Evolutionary conservation across 768 basidiomycete genomes (phyloP).

Genomic region (Tylopilus sp.): DNA sequence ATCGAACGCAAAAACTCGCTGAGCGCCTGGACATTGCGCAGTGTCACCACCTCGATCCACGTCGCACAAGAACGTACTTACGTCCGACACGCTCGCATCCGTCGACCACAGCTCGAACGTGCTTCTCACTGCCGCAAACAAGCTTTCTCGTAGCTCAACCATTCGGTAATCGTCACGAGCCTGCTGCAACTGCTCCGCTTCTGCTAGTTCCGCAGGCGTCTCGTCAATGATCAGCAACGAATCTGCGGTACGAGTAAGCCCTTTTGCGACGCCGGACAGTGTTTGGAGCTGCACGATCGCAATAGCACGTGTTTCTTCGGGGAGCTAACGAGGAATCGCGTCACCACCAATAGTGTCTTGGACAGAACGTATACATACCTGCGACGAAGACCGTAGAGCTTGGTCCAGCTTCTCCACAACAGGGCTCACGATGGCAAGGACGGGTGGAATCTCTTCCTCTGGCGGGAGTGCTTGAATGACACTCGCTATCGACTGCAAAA

Average conservation of each 20-base stretch:
- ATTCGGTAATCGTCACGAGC: conserved; percentile 65
- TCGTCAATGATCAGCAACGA: conserved; percentile 57
- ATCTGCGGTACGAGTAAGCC: conserved; percentile 77
- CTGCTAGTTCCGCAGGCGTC: conserved; percentile 48
- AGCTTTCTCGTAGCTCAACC: conserved; percentile 58
- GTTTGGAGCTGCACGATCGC: conserved; percentile 76
- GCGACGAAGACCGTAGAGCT: conserved; percentile 51
- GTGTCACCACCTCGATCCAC: background rate
- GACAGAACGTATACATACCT: conserved; percentile 38
- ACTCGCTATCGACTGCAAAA: conserved; percentile 88
- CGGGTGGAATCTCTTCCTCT: conserved; percentile 69
- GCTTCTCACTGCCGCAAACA: conserved; percentile 57
- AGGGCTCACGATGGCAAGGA: conserved; percentile 75
- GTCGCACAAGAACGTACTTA: conserved; percentile 38
- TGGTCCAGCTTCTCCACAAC: conserved; percentile 68
- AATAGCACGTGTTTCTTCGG: conserved; percentile 65
- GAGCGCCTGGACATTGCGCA: conserved; percentile 47
- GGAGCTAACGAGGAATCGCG: conserved; percentile 41
- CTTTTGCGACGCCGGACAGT: conserved; percentile 81
- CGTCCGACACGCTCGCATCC: conserved; percentile 75
- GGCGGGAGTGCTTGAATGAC: conserved; percentile 89
- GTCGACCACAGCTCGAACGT: conserved; percentile 74
- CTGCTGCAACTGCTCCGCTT: conserved; percentile 51
- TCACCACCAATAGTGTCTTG: background rate
- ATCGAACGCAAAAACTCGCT: conserved; percentile 86